Conservation (phyloP, 1,284 basidiomycete species). For the Quambalaria eucalypti region DNA sequence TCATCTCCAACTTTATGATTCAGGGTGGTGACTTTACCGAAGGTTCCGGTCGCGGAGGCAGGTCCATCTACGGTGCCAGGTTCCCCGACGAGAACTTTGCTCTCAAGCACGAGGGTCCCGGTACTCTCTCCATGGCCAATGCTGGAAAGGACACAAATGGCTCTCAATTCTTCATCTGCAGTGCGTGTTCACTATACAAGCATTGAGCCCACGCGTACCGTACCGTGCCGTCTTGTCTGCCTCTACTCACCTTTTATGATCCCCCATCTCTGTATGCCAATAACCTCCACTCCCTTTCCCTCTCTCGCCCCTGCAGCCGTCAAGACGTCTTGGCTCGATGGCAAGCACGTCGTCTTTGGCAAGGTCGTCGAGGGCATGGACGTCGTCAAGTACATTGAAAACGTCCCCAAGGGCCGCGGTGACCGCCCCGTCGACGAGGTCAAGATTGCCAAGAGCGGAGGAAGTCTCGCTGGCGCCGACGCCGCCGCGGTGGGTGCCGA, state of each 20-base stretch:
- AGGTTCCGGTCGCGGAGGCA: conserved; percentile 43
- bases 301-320: too few species aligned
- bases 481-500: neutral
- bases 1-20: conserved; percentile 59
- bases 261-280: neutral
- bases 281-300: too few species aligned
- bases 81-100: conserved; percentile 18
- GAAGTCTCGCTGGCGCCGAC: conserved; percentile 11
- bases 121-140: conserved; percentile 20
- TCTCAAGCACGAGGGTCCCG: conserved; percentile 18
- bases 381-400: conserved; percentile 22
- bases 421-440: conserved; percentile 34
- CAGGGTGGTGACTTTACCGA: conserved; percentile 43
- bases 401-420: conserved; percentile 28
- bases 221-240: conserved; percentile 56
- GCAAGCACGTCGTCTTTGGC: conserved; percentile 40
- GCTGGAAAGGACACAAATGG: conserved; percentile 49
- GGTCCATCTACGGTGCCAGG: conserved; percentile 37
- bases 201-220: too few species aligned
- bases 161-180: conserved; percentile 24
- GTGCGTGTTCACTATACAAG: neutral
- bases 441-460: conserved; percentile 32
- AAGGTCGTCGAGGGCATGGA: conserved; percentile 19
- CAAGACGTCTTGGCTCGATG: conserved; percentile 59
- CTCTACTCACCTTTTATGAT: conserved; percentile 1